Percentiles rank a stretch among this genome's conserved stretches.
phyloP scores from a whole-genome alignment of 768 basidiomycete genomes.

The Tephrocybe sp. region DNA sequence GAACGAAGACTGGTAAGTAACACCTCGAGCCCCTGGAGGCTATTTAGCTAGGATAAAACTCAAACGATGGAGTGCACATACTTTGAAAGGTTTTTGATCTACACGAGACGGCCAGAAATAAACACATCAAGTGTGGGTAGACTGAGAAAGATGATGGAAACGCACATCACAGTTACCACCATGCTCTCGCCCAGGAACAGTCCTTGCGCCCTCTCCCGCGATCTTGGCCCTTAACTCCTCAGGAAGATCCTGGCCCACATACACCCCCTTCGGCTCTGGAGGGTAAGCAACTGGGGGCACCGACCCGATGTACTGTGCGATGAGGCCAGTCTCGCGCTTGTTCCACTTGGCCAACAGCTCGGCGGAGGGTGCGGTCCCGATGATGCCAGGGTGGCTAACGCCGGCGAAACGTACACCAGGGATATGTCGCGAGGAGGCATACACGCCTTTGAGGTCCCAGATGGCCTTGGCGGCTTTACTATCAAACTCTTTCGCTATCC shows the following conservation, averaged over 20 bases:
- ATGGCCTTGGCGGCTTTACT: conserved; percentile 76
- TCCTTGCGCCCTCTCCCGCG: conserved; percentile 66
- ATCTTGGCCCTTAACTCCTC: conserved; percentile 52
- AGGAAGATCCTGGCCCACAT: conserved; percentile 67
- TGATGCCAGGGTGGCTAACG: conserved; percentile 73
- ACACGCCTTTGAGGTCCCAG: conserved; percentile 77
- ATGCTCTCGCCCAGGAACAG: conserved; percentile 76
- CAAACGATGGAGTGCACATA: conserved; percentile 17
- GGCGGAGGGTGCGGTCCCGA: conserved; percentile 74
- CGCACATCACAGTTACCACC: conserved; percentile 75
- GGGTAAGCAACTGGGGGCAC: conserved; percentile 69
- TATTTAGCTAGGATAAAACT: background rate
- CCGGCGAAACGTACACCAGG: conserved; percentile 81
- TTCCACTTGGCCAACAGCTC: conserved; percentile 78
- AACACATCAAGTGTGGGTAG: background rate
- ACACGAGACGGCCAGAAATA: background rate
- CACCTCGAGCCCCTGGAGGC: conserved; percentile 60
- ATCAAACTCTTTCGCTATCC: conserved; percentile 69
- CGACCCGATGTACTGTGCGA: conserved; percentile 47
- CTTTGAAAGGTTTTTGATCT: conserved; percentile 80
- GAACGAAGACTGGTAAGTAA: conserved; percentile 77
- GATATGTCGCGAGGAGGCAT: conserved; percentile 74
- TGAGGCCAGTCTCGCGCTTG: conserved; percentile 64
- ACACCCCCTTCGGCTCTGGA: conserved; percentile 57
- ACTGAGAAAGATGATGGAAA: conserved; percentile 6